phyloP scores from a whole-genome alignment of 1,139 yeast genomes.

The Scheffersomyces insectosa region DNA sequence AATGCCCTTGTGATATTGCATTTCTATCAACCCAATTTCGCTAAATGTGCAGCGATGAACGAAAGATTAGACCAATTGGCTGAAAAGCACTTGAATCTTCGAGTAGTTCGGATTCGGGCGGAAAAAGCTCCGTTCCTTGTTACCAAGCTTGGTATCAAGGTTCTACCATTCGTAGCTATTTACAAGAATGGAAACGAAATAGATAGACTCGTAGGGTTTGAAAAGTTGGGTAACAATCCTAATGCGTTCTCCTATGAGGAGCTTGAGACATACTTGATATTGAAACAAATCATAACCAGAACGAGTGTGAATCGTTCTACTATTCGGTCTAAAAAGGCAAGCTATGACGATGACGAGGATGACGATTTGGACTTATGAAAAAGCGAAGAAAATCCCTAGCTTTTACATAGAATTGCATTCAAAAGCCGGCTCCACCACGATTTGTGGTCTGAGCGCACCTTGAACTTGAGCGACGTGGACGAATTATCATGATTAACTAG shows the following conservation, averaged over 20 bases:
- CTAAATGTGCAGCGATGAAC: constrained; percentile 62
- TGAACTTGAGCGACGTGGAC: background rate
- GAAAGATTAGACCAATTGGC: constrained; percentile 47
- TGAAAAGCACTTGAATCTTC: constrained; percentile 55
- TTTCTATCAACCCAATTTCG: constrained; percentile 63
- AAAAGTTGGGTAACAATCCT: constrained; percentile 48
- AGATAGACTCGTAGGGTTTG: constrained; percentile 66
- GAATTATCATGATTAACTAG: background rate
- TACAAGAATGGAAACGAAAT: constrained; percentile 61
- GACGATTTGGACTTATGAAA: constrained; percentile 11
- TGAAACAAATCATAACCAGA: constrained; percentile 31
- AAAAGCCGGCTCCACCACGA: constrained; percentile 3
- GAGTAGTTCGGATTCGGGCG: constrained; percentile 61
- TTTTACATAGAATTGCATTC: constrained; percentile 3
- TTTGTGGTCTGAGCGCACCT: background rate
- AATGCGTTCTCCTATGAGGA: constrained; percentile 32
- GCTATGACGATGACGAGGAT: constrained; percentile 20
- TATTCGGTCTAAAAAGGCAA: constrained; percentile 12
- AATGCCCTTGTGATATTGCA: constrained; percentile 55
- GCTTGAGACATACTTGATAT: constrained; percentile 46
- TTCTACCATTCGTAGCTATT: constrained; percentile 71
- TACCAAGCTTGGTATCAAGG: constrained; percentile 58
- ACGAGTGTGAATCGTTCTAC: constrained; percentile 31
- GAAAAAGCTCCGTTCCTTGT: constrained; percentile 72
- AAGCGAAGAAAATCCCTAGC: background rate